A percentile compares a stretch with the other conserved stretches of the same genome.
Evolutionary conservation across 1,139 yeast species (phyloP).

Genomic region (Waltiozyma sp.): DNA sequence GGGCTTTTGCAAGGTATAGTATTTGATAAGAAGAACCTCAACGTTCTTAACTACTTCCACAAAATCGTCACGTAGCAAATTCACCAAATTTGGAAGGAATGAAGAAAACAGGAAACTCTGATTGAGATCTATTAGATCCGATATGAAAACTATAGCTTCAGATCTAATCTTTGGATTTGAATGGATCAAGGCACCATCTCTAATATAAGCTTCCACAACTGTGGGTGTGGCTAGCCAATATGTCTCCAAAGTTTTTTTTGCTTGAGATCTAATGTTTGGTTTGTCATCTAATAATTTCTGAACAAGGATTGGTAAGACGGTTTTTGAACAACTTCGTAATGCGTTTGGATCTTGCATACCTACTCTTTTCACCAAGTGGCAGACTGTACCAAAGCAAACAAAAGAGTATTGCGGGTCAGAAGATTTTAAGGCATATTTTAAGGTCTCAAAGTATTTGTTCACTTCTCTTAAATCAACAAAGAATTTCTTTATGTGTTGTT

Average conservation of each 20-base stretch:
- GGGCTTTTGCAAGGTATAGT: slow-evolving; percentile 30
- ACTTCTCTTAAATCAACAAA: slow-evolving; percentile 44
- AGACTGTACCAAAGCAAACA: slow-evolving; percentile 53
- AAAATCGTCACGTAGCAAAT: slow-evolving; percentile 25
- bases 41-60: slow-evolving; percentile 25
- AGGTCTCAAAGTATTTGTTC: slow-evolving; percentile 46
- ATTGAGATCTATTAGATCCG: slow-evolving; percentile 26
- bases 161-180: slow-evolving; percentile 30
- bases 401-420: slow-evolving; percentile 32
- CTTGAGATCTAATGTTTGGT: slow-evolving; percentile 32
- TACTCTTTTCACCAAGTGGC: slow-evolving; percentile 67
- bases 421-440: slow-evolving; percentile 35
- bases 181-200: slow-evolving; percentile 41
- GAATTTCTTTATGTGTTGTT: slow-evolving; percentile 61
- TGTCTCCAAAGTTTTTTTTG: slow-evolving; percentile 49
- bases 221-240: slow-evolving; percentile 56
- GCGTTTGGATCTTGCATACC: slow-evolving; percentile 58
- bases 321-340: slow-evolving; percentile 36
- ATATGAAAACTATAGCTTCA: slow-evolving; percentile 31
- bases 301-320: slow-evolving; percentile 48
- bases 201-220: slow-evolving; percentile 39
- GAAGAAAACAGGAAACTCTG: slow-evolving; percentile 31
- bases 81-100: slow-evolving; percentile 31
- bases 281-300: slow-evolving; percentile 41
- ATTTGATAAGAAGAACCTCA: slow-evolving; percentile 25